Conservation (phyloP, 2,329 filamentous ascomycete species). For the Xylogone sp. region DNA sequence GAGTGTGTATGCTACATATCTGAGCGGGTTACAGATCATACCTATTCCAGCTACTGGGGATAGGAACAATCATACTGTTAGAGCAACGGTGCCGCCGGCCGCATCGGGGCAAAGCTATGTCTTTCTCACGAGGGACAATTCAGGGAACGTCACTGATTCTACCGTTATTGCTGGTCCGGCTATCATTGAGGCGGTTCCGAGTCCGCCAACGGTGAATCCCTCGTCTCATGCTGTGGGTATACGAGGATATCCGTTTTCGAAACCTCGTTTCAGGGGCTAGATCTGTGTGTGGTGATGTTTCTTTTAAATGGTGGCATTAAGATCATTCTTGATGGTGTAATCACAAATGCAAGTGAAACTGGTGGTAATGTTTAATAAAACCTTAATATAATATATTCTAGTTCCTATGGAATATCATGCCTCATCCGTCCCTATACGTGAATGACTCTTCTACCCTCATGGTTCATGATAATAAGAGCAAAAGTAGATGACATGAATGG, state of each 20-base stretch:
- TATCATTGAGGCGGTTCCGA: slow-evolving; percentile 29
- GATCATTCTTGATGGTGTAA: too few relatives aligned
- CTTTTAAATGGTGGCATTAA: too few relatives aligned
- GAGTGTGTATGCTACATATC: slow-evolving; percentile 32
- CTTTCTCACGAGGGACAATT: slow-evolving; percentile 35
- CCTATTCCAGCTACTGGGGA: slow-evolving; percentile 26
- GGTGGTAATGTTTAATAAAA: too few relatives aligned
- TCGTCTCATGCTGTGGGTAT: slow-evolving; percentile 30
- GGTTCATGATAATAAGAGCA: too few relatives aligned
- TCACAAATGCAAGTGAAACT: too few relatives aligned
- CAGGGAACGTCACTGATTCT: slow-evolving; percentile 30
- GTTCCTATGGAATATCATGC: too few relatives aligned
- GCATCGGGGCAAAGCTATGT: slow-evolving; percentile 36
- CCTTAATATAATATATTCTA: too few relatives aligned
- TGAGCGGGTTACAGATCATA: slow-evolving; percentile 25
- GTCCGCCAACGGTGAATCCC: slow-evolving; percentile 16
- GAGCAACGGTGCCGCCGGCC: slow-evolving; percentile 25
- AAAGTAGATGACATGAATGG: too few relatives aligned
- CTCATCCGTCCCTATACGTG: too few relatives aligned
- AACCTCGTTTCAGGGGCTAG: too few relatives aligned
- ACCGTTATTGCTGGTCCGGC: slow-evolving; percentile 34
- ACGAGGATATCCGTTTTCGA: not conserved
- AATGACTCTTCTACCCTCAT: too few relatives aligned
- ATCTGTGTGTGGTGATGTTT: too few relatives aligned
- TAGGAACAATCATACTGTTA: slow-evolving; percentile 18